phyloP scores from a whole-genome alignment of 2,329 filamentous ascomycete genomes.

The Plectosphaerella plurivora region DNA sequence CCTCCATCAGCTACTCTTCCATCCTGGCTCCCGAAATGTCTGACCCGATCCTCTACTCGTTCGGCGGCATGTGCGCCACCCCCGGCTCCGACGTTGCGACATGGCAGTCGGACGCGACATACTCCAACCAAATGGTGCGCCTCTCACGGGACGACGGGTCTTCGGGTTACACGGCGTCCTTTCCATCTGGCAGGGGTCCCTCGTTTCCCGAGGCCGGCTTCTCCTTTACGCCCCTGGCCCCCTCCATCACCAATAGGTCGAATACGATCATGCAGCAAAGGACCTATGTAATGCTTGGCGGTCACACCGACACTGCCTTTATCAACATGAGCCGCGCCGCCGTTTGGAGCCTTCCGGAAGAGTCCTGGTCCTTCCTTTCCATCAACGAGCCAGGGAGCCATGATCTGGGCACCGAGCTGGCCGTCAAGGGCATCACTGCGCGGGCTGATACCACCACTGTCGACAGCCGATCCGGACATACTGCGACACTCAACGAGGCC shows the following conservation, averaged over 20 bases:
- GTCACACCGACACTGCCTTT: conserved; percentile 78
- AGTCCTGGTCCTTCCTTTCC: conserved; percentile 77
- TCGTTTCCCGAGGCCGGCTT: conserved; percentile 74
- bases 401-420: conserved; percentile 40
- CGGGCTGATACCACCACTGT: conserved; percentile 31
- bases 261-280: conserved; percentile 66
- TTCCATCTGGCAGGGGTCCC: conserved; percentile 38
- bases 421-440: conserved; percentile 34
- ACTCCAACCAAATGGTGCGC: conserved; percentile 74
- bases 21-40: conserved; percentile 48
- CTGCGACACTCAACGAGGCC: conserved; percentile 74
- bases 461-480: conserved; percentile 85
- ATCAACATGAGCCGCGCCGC: conserved; percentile 93
- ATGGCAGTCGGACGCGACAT: conserved; percentile 68
- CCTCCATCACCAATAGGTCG: conserved; percentile 65
- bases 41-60: conserved; percentile 62
- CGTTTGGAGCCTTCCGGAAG: conserved; percentile 79
- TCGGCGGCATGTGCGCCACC: conserved; percentile 83
- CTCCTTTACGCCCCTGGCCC: conserved; percentile 68
- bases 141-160: conserved; percentile 42
- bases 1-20: conserved; percentile 63
- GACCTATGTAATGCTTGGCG: conserved; percentile 77
- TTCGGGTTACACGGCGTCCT: conserved; percentile 27
- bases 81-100: conserved; percentile 31
- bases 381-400: conserved; percentile 42